Base-by-base conservation (phyloP, 2,329 filamentous ascomycete genomes). In the Xylaria sp. region DNA sequence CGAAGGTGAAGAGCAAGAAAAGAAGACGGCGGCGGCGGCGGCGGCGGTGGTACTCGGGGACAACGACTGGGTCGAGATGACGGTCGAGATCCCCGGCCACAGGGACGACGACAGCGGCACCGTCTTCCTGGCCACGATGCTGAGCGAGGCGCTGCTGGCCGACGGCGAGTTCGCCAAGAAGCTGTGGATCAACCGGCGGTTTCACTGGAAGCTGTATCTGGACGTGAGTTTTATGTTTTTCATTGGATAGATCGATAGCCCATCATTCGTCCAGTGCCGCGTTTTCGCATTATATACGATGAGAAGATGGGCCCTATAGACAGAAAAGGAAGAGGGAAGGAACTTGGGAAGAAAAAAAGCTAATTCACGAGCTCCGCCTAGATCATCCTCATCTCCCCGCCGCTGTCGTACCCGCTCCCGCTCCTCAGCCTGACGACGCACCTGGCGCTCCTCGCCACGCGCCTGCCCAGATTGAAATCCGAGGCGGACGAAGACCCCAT, bases 131-230 rank as follows among this genome's bases (percentile, higher is more conserved):
- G 85, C 87, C 1, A 88, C 90, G 63, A 94, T 97, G 90, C 79
- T 97, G 72, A 85, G 84, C 51, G 94, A 99, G 79, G 90, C 91
- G 51, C 72, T 99, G 74, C 79, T 94, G 55, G 87, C 85, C 26
- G 88, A 86, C 72, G 88, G 86, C 18, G 80, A 81, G 66, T 83
- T 90, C 70, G 81, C 82, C 60, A 85, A 84, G 71, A 84, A 87
- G 66, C 73, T 99, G 68, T 89, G 87, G 73, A 97, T 99, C 71
- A 97, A 97, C 75, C 77, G 80, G 54, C 83, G 92, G 41, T 99
- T 93, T 79, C 93, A 97, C 78, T 99, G 94, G 94, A 91, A 92
- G 75, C 73, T 99, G 52, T 97, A 93, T 74, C 83, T 99, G 59
- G 94, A 99, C 74, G 92, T 97, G 72, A 68, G 90, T 80, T 34